These are phyloP conservation scores for Solanum commersonii DNA, from an alignment of 257 asterid genomes.

Conservation along the genomic window DNA sequence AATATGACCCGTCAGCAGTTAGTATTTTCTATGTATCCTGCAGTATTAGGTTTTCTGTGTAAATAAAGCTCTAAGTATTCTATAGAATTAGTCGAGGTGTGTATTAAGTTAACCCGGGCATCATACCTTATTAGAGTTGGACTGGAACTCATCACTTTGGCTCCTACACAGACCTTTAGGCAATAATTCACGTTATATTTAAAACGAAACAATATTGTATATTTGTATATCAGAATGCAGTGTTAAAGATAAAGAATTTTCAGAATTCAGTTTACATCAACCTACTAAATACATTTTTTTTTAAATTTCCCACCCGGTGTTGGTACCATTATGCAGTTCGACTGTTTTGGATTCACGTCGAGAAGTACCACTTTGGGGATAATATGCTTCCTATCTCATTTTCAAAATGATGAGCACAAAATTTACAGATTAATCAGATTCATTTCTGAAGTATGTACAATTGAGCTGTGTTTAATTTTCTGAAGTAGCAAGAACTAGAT, in stretches of 20 bases:
- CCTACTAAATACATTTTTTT: not conserved
- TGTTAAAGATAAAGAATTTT: not conserved
- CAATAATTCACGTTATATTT: not conserved
- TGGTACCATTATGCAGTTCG: not conserved
- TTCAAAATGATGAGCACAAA: not conserved
- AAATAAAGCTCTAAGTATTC: not conserved
- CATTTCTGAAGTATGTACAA: not conserved
- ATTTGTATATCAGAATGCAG: not conserved
- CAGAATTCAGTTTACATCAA: not conserved
- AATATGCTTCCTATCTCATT: not conserved
- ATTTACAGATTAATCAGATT: not conserved
- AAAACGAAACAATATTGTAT: not conserved
- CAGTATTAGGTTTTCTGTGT: not conserved
- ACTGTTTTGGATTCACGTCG: not conserved
- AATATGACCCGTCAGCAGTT: not conserved
- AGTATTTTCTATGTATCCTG: not conserved
- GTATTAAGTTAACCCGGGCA: not conserved
- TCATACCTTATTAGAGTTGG: not conserved
- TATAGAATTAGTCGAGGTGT: not conserved
- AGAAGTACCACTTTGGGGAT: not conserved
- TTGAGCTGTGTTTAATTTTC: not conserved
- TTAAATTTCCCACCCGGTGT: not conserved
- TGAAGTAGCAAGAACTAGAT: slow-evolving; percentile 34
- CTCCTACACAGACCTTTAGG: not conserved
- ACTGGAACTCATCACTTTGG: not conserved